Conservation (phyloP, 2,329 filamentous ascomycete genomes). For the Zelopaecilomyces penicillatus region DNA sequence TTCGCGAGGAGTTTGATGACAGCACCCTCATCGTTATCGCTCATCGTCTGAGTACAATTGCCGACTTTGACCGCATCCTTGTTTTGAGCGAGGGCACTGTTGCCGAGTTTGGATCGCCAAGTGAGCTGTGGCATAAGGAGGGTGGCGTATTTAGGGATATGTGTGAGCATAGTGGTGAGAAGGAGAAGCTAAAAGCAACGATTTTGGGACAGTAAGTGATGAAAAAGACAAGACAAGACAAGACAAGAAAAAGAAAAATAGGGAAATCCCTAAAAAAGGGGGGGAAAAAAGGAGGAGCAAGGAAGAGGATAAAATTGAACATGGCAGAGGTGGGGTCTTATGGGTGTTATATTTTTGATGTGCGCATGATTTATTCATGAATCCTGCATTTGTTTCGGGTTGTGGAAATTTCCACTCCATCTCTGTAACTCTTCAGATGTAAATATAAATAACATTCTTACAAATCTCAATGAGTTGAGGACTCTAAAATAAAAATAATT, state of each 20-base stretch:
- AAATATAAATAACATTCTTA: no score
- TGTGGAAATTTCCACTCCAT: no score
- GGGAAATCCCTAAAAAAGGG: neutral
- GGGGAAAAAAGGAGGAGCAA: neutral
- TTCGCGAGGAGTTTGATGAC: conserved; percentile 62
- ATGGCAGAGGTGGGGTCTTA: neutral
- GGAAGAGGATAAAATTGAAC: neutral
- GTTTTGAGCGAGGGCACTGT: conserved; percentile 61
- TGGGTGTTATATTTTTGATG: no score
- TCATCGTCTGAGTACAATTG: conserved; percentile 67
- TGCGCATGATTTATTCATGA: no score
- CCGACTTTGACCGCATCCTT: conserved; percentile 66
- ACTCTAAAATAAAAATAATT: no score
- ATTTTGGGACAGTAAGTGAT: conserved; percentile 24
- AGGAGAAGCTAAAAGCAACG: conserved; percentile 41
- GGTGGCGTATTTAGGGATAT: conserved; percentile 52
- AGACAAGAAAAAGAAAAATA: neutral
- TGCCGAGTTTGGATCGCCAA: conserved; percentile 58
- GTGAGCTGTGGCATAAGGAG: conserved; percentile 49
- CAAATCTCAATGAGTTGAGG: no score
- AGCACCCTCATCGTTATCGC: conserved; percentile 67
- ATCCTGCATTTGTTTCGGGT: no score
- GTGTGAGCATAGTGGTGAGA: conserved; percentile 54
- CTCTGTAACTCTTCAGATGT: no score
- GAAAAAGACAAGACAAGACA: neutral